phyloP scores from a whole-genome alignment of 768 basidiomycete genomes.

The Russula ochroleuca region DNA sequence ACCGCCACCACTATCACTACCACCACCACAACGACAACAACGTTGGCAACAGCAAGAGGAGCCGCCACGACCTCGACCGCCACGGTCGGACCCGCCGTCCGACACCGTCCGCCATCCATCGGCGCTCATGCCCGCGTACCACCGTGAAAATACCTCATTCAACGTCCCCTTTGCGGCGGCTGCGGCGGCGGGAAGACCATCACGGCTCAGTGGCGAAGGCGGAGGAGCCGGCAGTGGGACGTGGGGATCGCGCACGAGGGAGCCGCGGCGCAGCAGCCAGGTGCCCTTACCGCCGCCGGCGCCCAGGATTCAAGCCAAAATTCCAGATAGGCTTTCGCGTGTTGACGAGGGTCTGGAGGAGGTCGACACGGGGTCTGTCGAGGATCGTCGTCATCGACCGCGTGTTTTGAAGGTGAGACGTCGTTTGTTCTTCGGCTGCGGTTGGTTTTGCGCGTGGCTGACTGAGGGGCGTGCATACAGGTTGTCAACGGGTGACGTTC shows the following conservation, averaged over 20 bases:
- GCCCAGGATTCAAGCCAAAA: neutral
- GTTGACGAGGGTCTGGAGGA: neutral
- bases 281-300: neutral
- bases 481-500: conserved; percentile 20
- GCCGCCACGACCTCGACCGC: too few species aligned
- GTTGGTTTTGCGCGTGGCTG: neutral
- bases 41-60: neutral
- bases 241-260: neutral
- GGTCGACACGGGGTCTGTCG: too few species aligned
- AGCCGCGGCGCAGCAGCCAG: neutral
- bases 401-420: conserved; percentile 18
- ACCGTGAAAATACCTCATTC: neutral
- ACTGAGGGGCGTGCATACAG: neutral
- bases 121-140: neutral
- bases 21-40: neutral
- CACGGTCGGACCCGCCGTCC: neutral
- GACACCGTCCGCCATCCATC: neutral
- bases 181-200: neutral
- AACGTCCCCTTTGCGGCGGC: neutral
- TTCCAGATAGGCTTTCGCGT: neutral
- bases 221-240: neutral
- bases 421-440: neutral
- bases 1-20: neutral
- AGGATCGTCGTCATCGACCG: neutral
- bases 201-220: neutral